A percentile compares a stretch with the other conserved stretches of the same genome.
phyloP scores from a whole-genome alignment of 2,329 filamentous ascomycete species.

The Trichophyton mentagrophytes region DNA sequence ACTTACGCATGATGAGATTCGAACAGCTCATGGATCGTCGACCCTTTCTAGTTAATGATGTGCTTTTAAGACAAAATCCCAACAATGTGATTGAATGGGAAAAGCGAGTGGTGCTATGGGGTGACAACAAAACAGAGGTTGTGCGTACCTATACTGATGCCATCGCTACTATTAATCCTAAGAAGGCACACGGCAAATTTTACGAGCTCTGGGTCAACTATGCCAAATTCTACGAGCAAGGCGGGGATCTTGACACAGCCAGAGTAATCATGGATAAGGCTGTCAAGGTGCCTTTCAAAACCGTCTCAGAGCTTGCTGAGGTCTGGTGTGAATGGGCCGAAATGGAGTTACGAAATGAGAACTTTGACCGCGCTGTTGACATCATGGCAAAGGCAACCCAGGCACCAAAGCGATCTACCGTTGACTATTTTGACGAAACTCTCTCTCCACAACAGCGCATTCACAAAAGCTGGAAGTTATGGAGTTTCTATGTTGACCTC shows the following conservation, averaged over 20 bases:
- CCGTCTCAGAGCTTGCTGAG: conserved; percentile 89
- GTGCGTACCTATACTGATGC: conserved; percentile 92
- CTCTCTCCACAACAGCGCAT: conserved; percentile 89
- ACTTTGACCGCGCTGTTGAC: conserved; percentile 84
- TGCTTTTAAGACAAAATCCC: conserved; percentile 85
- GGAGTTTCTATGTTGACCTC: conserved; percentile 98
- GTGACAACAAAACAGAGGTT: conserved; percentile 78
- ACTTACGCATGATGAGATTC: conserved; percentile 94
- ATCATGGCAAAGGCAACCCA: conserved; percentile 97
- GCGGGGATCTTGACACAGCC: conserved; percentile 70
- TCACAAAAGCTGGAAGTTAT: conserved; percentile 98
- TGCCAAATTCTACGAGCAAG: conserved; percentile 89
- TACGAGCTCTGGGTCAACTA: conserved; percentile 95
- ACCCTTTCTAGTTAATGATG: conserved; percentile 92
- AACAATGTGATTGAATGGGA: conserved; percentile 96
- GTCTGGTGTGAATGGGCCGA: conserved; percentile 99
- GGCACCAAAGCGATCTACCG: conserved; percentile 89
- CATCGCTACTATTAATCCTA: conserved; percentile 83
- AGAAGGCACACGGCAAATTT: conserved; percentile 85
- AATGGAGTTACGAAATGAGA: conserved; percentile 90
- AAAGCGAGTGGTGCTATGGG: conserved; percentile 91
- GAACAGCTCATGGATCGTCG: conserved; percentile 95
- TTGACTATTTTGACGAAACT: conserved; percentile 98
- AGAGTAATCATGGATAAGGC: conserved; percentile 95
- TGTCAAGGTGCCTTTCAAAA: conserved; percentile 94